Conservation (phyloP, 2,329 filamentous ascomycete species). For the Drechmeria coniospora region DNA sequence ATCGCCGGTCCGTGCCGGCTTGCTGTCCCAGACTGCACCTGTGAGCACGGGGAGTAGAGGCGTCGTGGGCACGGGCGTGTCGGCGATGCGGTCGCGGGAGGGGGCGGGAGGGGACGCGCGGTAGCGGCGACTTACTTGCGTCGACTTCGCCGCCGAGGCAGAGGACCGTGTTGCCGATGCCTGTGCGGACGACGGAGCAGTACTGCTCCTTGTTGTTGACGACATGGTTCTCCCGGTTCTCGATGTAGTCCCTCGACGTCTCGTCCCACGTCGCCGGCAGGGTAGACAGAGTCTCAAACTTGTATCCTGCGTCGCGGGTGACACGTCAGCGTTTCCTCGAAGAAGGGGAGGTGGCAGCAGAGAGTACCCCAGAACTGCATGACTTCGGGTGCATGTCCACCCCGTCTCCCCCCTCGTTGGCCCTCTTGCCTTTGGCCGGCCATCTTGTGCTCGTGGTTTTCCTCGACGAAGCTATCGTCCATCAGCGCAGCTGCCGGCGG, state of each 20-base stretch:
- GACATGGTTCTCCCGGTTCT: constrained; percentile 50
- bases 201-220: constrained; percentile 91
- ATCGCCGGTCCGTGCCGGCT: constrained; percentile 47
- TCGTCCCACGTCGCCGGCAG: constrained; percentile 61
- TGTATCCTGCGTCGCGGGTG: constrained; percentile 52
- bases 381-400: constrained; percentile 48
- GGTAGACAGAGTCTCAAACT: constrained; percentile 79
- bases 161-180: constrained; percentile 59
- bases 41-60: too few relatives aligned
- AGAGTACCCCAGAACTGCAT: constrained; percentile 81
- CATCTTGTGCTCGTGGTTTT: constrained; percentile 63
- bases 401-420: constrained; percentile 12
- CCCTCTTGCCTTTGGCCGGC: constrained; percentile 41
- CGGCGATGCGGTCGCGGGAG: constrained; percentile 1
- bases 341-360: neutral
- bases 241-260: constrained; percentile 61
- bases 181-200: constrained; percentile 83
- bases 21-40: constrained; percentile 61
- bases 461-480: constrained; percentile 66
- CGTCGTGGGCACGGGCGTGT: too few relatives aligned
- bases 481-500: neutral
- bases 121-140: constrained; percentile 37
- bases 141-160: constrained; percentile 91
- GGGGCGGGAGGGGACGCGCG: constrained; percentile 1
- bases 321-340: neutral